These are phyloP conservation scores for Pichia sp. DNA, from an alignment of 1,139 yeast species.

Conservation along the genomic window DNA sequence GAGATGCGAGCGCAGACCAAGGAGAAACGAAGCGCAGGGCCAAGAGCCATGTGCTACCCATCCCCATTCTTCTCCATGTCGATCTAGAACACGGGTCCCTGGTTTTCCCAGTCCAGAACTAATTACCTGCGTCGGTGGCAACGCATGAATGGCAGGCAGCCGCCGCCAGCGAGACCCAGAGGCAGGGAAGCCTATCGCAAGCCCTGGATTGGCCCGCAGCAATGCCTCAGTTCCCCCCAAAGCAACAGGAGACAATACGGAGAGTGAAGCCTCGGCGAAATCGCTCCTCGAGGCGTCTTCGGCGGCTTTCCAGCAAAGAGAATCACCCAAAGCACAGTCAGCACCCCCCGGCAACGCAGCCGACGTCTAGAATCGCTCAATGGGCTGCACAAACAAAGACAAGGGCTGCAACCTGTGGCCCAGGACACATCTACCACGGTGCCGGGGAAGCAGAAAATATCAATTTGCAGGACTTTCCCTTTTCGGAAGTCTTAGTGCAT, in stretches of 20 bases:
- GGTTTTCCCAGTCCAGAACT: neutral
- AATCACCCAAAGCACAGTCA: neutral
- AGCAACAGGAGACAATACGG: neutral
- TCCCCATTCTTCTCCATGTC: too few relatives aligned
- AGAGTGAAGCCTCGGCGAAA: neutral
- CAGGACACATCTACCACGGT: neutral
- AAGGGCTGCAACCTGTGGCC: neutral
- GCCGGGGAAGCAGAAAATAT: neutral
- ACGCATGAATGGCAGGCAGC: neutral
- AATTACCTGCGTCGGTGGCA: neutral
- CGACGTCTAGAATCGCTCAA: neutral
- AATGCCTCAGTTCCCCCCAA: neutral
- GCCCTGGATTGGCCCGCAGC: neutral
- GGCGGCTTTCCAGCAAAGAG: neutral
- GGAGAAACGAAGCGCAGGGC: too few relatives aligned
- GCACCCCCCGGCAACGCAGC: neutral
- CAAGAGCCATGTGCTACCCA: too few relatives aligned
- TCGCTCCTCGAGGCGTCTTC: neutral
- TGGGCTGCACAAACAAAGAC: neutral
- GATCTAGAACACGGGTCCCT: neutral
- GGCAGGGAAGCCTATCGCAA: neutral
- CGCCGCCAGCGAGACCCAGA: neutral
- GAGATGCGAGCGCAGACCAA: too few relatives aligned
- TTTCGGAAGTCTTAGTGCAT: neutral
- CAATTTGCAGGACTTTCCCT: neutral